Evolutionary conservation across 139 green algal species (phyloP).

Genomic region (Haematococcus lacustris): DNA sequence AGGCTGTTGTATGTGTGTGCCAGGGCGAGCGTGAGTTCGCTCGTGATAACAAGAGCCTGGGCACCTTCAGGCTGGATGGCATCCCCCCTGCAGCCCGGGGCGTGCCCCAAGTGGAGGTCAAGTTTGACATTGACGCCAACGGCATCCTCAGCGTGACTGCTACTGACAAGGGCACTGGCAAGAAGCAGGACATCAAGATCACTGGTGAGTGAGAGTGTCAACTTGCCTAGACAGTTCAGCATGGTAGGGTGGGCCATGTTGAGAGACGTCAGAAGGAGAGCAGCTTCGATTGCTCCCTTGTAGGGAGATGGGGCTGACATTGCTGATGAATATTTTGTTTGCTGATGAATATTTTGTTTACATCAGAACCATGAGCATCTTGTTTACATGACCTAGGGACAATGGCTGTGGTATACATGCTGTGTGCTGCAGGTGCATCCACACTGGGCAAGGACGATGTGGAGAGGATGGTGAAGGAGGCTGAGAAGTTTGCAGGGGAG

Average conservation of each 20-base stretch:
- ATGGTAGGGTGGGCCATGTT: too few relatives aligned
- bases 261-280: too few relatives aligned
- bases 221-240: too few relatives aligned
- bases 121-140: conserved; percentile 99
- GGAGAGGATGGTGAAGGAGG: conserved; percentile 93
- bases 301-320: too few relatives aligned
- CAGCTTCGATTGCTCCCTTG: too few relatives aligned
- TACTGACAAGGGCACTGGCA: conserved; percentile 91
- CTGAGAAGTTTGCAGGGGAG: conserved; percentile 83
- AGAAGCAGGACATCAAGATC: conserved; percentile 98
- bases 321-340: too few relatives aligned
- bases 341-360: too few relatives aligned
- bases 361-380: too few relatives aligned
- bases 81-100: conserved; percentile 93
- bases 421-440: conserved; percentile 40
- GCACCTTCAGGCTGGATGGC: conserved; percentile 92
- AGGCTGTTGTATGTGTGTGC: too few relatives aligned
- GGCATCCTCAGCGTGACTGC: conserved; percentile 92
- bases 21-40: conserved; percentile 76
- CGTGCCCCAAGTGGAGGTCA: conserved; percentile 90
- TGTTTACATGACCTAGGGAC: too few relatives aligned
- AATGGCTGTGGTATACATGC: too few relatives aligned
- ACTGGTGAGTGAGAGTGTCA: conserved; percentile 51
- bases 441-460: conserved; percentile 76
- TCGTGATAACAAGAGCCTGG: conserved; percentile 94